Evolutionary conservation across 495 filamentous ascomycete species (phyloP).

Genomic region (Apiosordaria backusii): DNA sequence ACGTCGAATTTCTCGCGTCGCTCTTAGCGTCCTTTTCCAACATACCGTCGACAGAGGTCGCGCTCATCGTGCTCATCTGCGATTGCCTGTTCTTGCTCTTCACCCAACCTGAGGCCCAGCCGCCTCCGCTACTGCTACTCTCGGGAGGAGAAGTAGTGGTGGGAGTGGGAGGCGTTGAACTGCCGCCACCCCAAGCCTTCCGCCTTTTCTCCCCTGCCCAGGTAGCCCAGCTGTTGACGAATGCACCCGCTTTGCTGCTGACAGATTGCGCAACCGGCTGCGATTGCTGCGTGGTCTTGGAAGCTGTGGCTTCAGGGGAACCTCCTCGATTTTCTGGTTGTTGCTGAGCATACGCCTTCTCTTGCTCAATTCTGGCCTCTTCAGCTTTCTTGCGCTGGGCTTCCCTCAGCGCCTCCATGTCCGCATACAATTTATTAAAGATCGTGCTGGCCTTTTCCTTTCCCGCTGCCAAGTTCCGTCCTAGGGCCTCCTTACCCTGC

Average conservation of each 20-base stretch:
- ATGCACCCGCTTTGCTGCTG: slow-evolving; percentile 73
- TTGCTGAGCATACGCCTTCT: slow-evolving; percentile 17
- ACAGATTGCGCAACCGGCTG: slow-evolving; percentile 44
- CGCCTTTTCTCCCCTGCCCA: slow-evolving; percentile 88
- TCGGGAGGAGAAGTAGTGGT: background rate
- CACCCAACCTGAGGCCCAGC: slow-evolving; percentile 40
- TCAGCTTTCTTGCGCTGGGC: slow-evolving; percentile 68
- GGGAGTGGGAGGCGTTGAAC: slow-evolving; percentile 5
- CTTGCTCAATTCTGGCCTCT: slow-evolving; percentile 43
- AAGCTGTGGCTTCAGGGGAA: slow-evolving; percentile 53
- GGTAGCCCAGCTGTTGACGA: slow-evolving; percentile 88
- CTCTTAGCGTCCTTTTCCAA: slow-evolving; percentile 23
- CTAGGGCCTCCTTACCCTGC: slow-evolving; percentile 70
- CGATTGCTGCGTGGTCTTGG: slow-evolving; percentile 50
- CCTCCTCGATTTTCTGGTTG: slow-evolving; percentile 12
- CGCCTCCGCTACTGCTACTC: slow-evolving; percentile 16
- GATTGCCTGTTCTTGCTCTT: slow-evolving; percentile 36
- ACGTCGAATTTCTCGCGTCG: background rate
- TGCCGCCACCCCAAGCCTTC: slow-evolving; percentile 48
- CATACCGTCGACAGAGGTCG: slow-evolving; percentile 17
- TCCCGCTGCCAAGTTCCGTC: slow-evolving; percentile 74
- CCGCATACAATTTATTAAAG: slow-evolving; percentile 82
- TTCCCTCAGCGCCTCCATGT: slow-evolving; percentile 83
- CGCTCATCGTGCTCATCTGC: slow-evolving; percentile 24
- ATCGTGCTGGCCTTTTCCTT: slow-evolving; percentile 78